These are phyloP conservation scores for Colletotrichum plurivorum DNA, from an alignment of 2,329 filamentous ascomycete genomes.

Conservation along the genomic window DNA sequence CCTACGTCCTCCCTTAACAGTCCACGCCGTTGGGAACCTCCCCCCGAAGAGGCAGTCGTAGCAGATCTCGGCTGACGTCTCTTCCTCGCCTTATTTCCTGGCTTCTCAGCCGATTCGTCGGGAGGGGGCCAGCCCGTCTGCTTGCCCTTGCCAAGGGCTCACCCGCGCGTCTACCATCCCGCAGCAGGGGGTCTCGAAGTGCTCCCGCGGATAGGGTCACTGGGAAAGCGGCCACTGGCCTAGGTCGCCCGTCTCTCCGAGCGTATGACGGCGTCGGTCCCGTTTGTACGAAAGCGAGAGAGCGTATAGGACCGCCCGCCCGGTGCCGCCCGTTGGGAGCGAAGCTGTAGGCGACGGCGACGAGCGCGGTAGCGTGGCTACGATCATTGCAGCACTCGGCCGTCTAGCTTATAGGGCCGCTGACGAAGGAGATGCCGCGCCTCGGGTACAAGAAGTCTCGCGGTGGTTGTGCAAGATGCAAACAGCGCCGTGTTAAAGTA, in stretches of 20 bases:
- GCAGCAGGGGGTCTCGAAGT: slow-evolving; percentile 15
- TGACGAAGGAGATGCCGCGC: slow-evolving; percentile 44
- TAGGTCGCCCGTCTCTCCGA: not conserved
- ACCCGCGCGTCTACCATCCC: not conserved
- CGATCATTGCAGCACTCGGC: not conserved
- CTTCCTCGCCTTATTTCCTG: not conserved
- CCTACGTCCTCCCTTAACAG: slow-evolving; percentile 14
- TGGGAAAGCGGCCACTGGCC: not conserved
- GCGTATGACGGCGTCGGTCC: not conserved
- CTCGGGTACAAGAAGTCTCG: slow-evolving; percentile 54
- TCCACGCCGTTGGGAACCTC: slow-evolving; percentile 3
- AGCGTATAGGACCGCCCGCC: not conserved
- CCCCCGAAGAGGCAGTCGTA: not conserved
- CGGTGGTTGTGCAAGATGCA: slow-evolving; percentile 53
- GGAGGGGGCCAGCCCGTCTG: not conserved
- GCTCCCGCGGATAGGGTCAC: not conserved
- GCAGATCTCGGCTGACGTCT: slow-evolving; percentile 9
- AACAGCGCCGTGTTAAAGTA: slow-evolving; percentile 54
- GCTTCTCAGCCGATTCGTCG: slow-evolving; percentile 20
- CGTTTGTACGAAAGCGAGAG: too few species aligned
- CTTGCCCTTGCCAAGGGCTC: slow-evolving; percentile 12
- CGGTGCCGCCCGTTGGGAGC: not conserved
- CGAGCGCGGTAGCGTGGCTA: not conserved
- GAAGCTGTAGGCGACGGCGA: not conserved
- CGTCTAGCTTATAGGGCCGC: not conserved